Base-by-base conservation (phyloP, 352 stramenopile genomes). In the Pythium sukuiense region DNA sequence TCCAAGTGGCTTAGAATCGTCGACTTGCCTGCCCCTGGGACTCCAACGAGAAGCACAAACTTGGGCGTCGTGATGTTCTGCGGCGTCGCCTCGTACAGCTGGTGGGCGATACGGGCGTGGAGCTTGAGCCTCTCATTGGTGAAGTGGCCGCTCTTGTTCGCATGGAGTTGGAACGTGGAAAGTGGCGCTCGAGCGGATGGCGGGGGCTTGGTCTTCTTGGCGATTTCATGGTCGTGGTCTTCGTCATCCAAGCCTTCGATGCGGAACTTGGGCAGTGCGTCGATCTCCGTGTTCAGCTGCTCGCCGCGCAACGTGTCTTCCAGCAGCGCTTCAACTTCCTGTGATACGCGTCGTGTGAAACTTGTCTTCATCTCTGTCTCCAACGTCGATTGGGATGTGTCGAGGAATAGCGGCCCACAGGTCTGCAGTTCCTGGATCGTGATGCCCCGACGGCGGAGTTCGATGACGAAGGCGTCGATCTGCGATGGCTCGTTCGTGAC, bases 1-100 rank as follows among this genome's bases (percentile, higher is more conserved):
- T 93, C 82, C 35, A 93, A 67, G 67, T 91, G 80, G 35, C 81
- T 87, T 61, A 93, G 62, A 63, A 93, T 89, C 6, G 82, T 91
- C 14, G 81, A 90, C 64, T 93, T 93, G 24, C 81, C 85, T 0
- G 82, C 80, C 0, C 85, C 85, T 1, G 81, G 85, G 52, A 90
- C 85, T 5, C 81, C 85, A 32, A 91, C 67, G 18, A 93, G 67
- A 3, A 93, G 76, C 50, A 93, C 78, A 57, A 91, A 91, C 57
- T 82, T 84, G 27, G 85, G 85, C 4, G 72, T 59, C 0, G 69
- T 63, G 54, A 93, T 65, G 43, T 84, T 75, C 54, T 89, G 81
- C 9, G 82, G 83, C 3, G 74, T 70, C 0, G 77, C 69, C 3
- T 83, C 77, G 63, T 90, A 90, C 14, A 92, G 61, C 50, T 92